Percentiles rank a stretch among this genome's conserved stretches.
phyloP scores from a whole-genome alignment of 164 flowering plant species.

The Echeveria elegans region DNA sequence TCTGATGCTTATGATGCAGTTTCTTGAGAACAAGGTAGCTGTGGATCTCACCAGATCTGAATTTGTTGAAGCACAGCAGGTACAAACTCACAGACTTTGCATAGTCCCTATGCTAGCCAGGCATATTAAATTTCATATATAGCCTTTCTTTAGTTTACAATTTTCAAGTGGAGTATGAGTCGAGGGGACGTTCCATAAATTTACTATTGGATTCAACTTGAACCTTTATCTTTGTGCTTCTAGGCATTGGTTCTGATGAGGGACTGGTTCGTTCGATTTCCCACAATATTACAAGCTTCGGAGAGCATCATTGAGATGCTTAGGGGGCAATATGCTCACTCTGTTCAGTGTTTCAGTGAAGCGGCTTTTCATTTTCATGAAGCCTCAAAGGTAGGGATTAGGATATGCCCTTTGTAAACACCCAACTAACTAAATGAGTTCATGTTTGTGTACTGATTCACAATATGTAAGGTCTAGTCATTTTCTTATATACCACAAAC shows the following conservation, averaged over 20 bases:
- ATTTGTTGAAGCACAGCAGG: slow-evolving; percentile 92
- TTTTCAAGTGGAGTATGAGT: not conserved
- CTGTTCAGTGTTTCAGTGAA: slow-evolving; percentile 74
- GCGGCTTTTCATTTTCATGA: slow-evolving; percentile 86
- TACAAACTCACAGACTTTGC: slow-evolving; percentile 10
- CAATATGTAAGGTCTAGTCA: too few species aligned
- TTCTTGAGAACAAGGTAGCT: slow-evolving; percentile 88
- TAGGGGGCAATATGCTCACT: slow-evolving; percentile 93
- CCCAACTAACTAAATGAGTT: not conserved
- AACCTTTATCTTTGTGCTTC: slow-evolving; percentile 13
- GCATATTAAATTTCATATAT: not conserved
- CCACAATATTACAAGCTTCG: slow-evolving; percentile 79
- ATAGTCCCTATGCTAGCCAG: not conserved
- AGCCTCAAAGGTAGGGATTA: slow-evolving; percentile 63
- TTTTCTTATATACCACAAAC: too few species aligned
- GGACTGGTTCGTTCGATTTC: slow-evolving; percentile 73
- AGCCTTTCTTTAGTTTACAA: not conserved
- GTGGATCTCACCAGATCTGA: slow-evolving; percentile 84
- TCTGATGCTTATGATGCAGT: slow-evolving; percentile 85
- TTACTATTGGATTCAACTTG: not conserved
- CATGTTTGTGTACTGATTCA: not conserved
- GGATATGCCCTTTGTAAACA: not conserved
- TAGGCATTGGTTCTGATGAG: slow-evolving; percentile 92
- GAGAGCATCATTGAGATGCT: slow-evolving; percentile 86
- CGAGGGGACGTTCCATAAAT: not conserved